A percentile compares a stretch with the other conserved stretches of the same genome.
Conservation (phyloP, 345 rosid species). For the Cardiospermum halicacabum region DNA sequence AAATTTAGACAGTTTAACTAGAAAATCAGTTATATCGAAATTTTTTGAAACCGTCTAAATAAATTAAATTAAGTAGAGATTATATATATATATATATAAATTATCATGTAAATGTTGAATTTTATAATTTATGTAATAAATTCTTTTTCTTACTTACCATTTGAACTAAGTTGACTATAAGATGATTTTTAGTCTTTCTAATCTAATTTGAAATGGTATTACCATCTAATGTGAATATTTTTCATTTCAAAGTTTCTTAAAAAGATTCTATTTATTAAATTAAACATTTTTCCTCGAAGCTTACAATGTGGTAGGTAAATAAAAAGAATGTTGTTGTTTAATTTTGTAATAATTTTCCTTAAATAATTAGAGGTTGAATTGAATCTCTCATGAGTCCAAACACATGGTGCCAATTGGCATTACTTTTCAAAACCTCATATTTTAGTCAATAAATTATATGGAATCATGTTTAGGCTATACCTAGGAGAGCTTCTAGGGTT, state of each 20-base stretch:
- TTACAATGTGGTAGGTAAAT: not conserved
- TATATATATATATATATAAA: too few relatives aligned
- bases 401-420: not conserved
- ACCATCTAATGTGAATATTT: too few relatives aligned
- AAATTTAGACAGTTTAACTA: too few relatives aligned
- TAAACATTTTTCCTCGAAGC: not conserved
- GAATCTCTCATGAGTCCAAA: slow-evolving; percentile 1
- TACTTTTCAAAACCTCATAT: not conserved
- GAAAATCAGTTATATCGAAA: too few relatives aligned
- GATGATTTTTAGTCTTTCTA: too few relatives aligned
- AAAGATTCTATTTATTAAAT: not conserved
- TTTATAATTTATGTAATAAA: too few relatives aligned
- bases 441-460: not conserved
- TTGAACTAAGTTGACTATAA: too few relatives aligned
- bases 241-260: too few relatives aligned
- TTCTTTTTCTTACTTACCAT: too few relatives aligned
- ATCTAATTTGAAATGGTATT: not conserved
- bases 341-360: not conserved
- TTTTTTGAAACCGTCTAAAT: too few relatives aligned
- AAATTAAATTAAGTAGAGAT: too few relatives aligned
- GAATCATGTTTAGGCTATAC: not conserved
- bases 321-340: not conserved
- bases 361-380: not conserved
- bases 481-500: not conserved
- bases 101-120: too few relatives aligned